phyloP scores from a whole-genome alignment of 2,329 filamentous ascomycete genomes.

The Aspergillus costaricaensis region DNA sequence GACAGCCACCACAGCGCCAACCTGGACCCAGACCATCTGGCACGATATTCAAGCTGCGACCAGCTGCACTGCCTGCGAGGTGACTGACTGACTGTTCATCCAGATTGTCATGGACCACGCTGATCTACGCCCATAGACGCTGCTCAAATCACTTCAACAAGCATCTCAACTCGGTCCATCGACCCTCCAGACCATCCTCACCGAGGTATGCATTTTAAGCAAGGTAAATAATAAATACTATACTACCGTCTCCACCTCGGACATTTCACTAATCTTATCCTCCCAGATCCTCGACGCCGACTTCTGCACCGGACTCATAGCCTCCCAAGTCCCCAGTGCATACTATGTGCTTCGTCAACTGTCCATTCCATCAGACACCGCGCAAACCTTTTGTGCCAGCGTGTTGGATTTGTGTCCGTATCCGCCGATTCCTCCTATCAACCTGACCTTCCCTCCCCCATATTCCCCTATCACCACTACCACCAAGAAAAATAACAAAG shows the following conservation, averaged over 20 bases:
- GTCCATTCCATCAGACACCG: constrained; percentile 51
- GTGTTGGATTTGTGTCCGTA: constrained; percentile 58
- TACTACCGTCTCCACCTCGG: background rate
- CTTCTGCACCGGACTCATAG: constrained; percentile 57
- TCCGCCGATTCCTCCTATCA: constrained; percentile 51
- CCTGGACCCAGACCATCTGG: constrained; percentile 25
- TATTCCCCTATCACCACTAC: constrained; percentile 27
- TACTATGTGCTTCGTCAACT: constrained; percentile 53
- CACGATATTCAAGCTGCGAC: constrained; percentile 34
- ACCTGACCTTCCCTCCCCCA: constrained; percentile 46
- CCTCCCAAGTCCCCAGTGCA: constrained; percentile 56
- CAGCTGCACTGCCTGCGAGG: constrained; percentile 36
- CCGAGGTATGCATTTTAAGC: constrained; percentile 38
- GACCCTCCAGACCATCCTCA: constrained; percentile 43
- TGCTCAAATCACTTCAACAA: constrained; percentile 48
- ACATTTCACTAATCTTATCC: background rate
- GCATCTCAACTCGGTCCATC: constrained; percentile 48
- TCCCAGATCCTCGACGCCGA: constrained; percentile 54
- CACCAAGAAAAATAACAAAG: background rate
- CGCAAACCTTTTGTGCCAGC: constrained; percentile 55
- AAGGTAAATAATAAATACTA: constrained; percentile 29
- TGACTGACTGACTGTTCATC: background rate
- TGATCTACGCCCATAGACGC: background rate
- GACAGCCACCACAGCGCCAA: background rate
- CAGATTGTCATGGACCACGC: background rate